Percentiles rank a stretch among this genome's conserved stretches.
Evolutionary conservation across 2,329 filamentous ascomycete species (phyloP).

Genomic region (Nemania serpens): DNA sequence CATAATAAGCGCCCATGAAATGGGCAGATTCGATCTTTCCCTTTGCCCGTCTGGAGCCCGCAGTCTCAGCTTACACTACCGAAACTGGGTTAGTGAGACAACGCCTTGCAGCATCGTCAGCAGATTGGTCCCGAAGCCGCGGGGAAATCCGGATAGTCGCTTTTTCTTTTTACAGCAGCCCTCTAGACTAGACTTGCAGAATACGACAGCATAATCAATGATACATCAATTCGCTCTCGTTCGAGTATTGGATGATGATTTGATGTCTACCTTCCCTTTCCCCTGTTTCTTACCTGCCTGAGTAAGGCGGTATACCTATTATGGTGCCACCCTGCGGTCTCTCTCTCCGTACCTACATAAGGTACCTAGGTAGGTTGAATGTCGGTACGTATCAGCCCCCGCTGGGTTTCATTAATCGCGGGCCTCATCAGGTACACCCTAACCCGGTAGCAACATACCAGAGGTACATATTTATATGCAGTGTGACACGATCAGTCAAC

Average conservation of each 20-base stretch:
- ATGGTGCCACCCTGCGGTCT: too few species aligned
- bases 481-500: not conserved
- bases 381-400: too few species aligned
- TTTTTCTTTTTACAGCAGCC: too few species aligned
- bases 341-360: too few species aligned
- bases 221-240: too few species aligned
- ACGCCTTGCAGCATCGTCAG: not conserved
- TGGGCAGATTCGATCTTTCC: slow-evolving; percentile 14
- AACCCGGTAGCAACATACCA: not conserved
- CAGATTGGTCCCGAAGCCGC: slow-evolving; percentile 16
- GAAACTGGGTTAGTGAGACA: not conserved
- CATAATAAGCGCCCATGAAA: not conserved
- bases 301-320: too few species aligned
- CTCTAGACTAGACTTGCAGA: too few species aligned
- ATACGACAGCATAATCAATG: too few species aligned
- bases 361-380: too few species aligned
- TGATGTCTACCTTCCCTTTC: too few species aligned
- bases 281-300: too few species aligned
- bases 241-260: too few species aligned
- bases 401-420: slow-evolving; percentile 4
- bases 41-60: slow-evolving; percentile 23
- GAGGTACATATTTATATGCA: slow-evolving; percentile 1
- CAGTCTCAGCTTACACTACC: not conserved
- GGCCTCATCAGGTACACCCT: not conserved
- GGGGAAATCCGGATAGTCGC: slow-evolving; percentile 2